These are phyloP conservation scores for Paracoccidioides brasiliensis DNA, from an alignment of 2,329 filamentous ascomycete genomes.

Conservation along the genomic window DNA sequence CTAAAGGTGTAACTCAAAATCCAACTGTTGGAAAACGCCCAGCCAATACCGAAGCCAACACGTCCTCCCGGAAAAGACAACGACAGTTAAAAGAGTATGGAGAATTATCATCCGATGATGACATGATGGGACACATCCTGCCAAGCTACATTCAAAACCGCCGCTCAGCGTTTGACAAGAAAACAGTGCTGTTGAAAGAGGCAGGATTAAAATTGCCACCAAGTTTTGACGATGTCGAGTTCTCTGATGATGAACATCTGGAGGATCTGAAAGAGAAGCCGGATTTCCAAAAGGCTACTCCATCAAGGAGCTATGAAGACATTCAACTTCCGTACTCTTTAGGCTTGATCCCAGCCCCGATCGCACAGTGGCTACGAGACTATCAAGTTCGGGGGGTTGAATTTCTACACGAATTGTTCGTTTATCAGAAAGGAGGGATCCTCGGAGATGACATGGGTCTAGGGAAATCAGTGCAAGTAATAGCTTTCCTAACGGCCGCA, in stretches of 20 bases:
- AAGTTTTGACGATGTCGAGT: slow-evolving; percentile 58
- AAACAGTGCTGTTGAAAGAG: slow-evolving; percentile 46
- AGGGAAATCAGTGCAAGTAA: slow-evolving; percentile 93
- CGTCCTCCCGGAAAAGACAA: slow-evolving; percentile 13
- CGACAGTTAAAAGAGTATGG: slow-evolving; percentile 29
- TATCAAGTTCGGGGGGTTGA: slow-evolving; percentile 79
- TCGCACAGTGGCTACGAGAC: slow-evolving; percentile 81
- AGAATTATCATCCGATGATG: slow-evolving; percentile 40
- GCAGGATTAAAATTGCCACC: slow-evolving; percentile 66
- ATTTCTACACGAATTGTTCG: slow-evolving; percentile 79
- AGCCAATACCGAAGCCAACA: slow-evolving; percentile 18
- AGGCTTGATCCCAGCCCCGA: slow-evolving; percentile 72
- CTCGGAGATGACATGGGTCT: slow-evolving; percentile 96
- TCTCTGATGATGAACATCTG: slow-evolving; percentile 56
- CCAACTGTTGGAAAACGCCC: slow-evolving; percentile 24
- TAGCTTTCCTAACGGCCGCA: slow-evolving; percentile 76
- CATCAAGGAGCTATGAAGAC: slow-evolving; percentile 59
- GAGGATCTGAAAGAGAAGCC: slow-evolving; percentile 57
- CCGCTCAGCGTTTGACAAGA: slow-evolving; percentile 54
- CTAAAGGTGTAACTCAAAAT: slow-evolving; percentile 31
- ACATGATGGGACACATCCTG: slow-evolving; percentile 45
- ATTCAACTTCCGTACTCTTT: slow-evolving; percentile 61
- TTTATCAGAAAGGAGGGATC: slow-evolving; percentile 81
- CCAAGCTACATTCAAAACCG: slow-evolving; percentile 62
- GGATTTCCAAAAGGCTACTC: slow-evolving; percentile 47